Base-by-base conservation (phyloP, 306 rosid species). In the Cercis canadensis region DNA sequence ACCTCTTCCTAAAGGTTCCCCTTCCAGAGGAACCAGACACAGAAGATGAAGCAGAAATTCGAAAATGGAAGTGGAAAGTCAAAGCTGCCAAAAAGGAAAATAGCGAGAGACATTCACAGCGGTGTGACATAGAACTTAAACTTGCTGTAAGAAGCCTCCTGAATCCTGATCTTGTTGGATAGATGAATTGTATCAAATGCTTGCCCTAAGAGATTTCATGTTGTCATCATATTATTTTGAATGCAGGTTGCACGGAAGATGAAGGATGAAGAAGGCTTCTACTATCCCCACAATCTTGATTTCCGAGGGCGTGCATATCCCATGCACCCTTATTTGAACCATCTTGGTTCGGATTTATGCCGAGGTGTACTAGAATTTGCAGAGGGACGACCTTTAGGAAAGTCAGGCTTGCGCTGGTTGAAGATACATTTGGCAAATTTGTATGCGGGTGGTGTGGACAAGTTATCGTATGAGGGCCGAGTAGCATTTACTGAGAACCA, bases 291-390 rank as follows among this genome's bases (percentile, higher is more conserved):
- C 88, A 94, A 91, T 80, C 84, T 94, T 58, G 99, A 94, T 86
- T 94, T 94, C 64, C 88, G 97, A 56, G 99, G 99, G 29, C 97
- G 99, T 75, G 97, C 99, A 19, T 94, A 94, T 67, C 99, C 97
- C 63, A 89, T 94, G 97, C 97, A 94, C 76, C 95, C 99, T 43
- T 83, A 90, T 82, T 58, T 91, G 79, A 94, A 94, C 79, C 99
- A 94, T 87, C 94, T 91, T 78, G 99, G 99, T 75, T 94, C 99
- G 39, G 99, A 94, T 83, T 57, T 91, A 65, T 94, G 99, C 79
- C 86, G 99, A 86, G 97, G 99, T 62, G 78, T 89, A 77, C 79
- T 94, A 62, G 97, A 94, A 80, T 94, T 94, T 82, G 84, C 92
- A 15, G 97, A 91, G 85, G 97, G 97, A 36, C 97, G 97, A 4